These are phyloP conservation scores for Pythium rishiriense DNA, from an alignment of 352 stramenopile species.

Conservation along the genomic window DNA sequence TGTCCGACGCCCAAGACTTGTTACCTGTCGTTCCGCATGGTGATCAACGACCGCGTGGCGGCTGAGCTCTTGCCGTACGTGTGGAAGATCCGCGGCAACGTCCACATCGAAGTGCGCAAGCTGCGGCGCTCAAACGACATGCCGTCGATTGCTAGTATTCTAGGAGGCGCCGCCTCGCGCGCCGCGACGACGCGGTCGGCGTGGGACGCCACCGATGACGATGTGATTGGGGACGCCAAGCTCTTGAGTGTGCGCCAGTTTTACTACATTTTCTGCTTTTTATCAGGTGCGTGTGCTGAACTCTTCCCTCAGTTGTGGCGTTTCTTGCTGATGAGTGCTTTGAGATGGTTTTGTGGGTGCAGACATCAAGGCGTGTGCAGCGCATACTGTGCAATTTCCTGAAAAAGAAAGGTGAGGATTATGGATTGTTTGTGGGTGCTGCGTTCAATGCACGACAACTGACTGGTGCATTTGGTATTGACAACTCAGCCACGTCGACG, in stretches of 20 bases:
- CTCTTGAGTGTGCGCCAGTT: conserved; percentile 70
- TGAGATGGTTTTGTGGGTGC: too few relatives aligned
- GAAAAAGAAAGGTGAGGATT: conserved; percentile 34
- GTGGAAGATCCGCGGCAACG: conserved; percentile 69
- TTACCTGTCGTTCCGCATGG: conserved; percentile 69
- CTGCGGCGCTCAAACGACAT: conserved; percentile 51
- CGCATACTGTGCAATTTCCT: conserved; percentile 59
- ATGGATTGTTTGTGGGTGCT: too few relatives aligned
- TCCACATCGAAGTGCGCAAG: conserved; percentile 74
- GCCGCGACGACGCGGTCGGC: neutral
- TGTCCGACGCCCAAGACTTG: conserved; percentile 78
- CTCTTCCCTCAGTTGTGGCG: too few relatives aligned
- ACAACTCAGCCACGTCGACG: conserved; percentile 11
- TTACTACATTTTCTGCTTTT: conserved; percentile 84
- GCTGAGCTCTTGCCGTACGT: conserved; percentile 70
- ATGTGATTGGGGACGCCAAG: conserved; percentile 61
- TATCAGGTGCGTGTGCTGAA: conserved; percentile 40
- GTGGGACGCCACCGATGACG: conserved; percentile 16
- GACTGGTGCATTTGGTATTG: too few relatives aligned
- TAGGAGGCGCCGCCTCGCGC: conserved; percentile 3
- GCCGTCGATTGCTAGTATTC: conserved; percentile 24
- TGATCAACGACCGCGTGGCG: conserved; percentile 64
- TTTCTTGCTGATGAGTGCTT: too few relatives aligned
- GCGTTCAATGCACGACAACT: too few relatives aligned
- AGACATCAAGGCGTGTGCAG: conserved; percentile 68